Conservation (phyloP, 2,329 filamentous ascomycete genomes). For the Orbilia blumenaviensis region DNA sequence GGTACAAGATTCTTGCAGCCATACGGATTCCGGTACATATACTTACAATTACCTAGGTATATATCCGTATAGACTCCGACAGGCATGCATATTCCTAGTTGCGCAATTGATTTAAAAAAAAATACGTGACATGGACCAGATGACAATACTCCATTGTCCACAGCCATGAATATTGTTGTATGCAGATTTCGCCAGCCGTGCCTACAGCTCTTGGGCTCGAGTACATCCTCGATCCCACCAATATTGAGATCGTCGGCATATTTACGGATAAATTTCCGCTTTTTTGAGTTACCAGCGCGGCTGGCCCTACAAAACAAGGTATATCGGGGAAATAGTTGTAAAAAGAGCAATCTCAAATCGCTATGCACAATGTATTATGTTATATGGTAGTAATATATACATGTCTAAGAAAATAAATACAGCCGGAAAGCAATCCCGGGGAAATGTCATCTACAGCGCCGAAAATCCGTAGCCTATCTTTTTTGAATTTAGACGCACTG, state of each 20-base stretch:
- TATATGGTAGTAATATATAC: constrained; percentile 39
- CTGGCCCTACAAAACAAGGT: too few relatives aligned
- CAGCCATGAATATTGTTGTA: not conserved
- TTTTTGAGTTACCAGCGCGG: too few relatives aligned
- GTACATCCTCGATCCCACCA: not conserved
- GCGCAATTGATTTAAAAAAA: not conserved
- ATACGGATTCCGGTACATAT: not conserved
- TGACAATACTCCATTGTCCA: not conserved
- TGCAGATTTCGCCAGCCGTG: not conserved
- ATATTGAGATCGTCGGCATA: not conserved
- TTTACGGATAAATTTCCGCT: constrained; percentile 1
- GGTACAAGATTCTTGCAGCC: not conserved
- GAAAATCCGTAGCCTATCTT: not conserved
- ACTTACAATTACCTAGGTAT: not conserved
- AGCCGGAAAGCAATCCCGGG: not conserved
- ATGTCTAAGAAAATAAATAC: constrained; percentile 33
- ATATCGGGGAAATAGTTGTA: not conserved
- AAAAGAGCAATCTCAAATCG: constrained; percentile 31
- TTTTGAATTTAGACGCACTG: constrained; percentile 31
- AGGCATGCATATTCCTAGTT: not conserved
- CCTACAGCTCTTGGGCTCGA: too few relatives aligned
- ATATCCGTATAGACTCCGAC: constrained; percentile 1
- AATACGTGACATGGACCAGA: too few relatives aligned
- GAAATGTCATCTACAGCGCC: constrained; percentile 1
- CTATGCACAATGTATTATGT: constrained; percentile 38